phyloP scores from a whole-genome alignment of 2,329 filamentous ascomycete species.

The Tolypocladium endophyticum region DNA sequence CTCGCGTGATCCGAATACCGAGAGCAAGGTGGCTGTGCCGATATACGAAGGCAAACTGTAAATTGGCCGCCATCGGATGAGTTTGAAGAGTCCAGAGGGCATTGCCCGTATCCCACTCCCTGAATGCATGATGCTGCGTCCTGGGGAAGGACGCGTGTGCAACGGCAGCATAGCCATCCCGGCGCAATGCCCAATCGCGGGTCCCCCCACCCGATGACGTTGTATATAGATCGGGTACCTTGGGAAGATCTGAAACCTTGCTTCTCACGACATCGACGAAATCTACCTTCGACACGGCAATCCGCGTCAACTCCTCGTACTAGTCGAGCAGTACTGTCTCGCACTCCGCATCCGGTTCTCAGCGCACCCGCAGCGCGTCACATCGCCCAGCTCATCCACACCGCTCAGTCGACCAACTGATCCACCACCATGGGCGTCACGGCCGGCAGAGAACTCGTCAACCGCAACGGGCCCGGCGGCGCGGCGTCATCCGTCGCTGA shows the following conservation, averaged over 20 bases:
- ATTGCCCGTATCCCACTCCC: background rate
- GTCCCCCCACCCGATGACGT: background rate
- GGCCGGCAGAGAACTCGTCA: slow-evolving; percentile 9
- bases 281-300: background rate
- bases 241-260: background rate
- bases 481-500: slow-evolving; percentile 37
- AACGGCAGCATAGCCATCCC: background rate
- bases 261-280: background rate
- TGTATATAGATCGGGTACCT: background rate
- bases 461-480: slow-evolving; percentile 35
- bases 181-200: background rate
- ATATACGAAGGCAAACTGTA: background rate
- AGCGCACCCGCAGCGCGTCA: background rate
- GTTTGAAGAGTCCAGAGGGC: background rate
- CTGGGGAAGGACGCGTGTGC: background rate
- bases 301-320: background rate
- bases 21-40: background rate
- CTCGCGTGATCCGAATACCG: background rate
- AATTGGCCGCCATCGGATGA: background rate
- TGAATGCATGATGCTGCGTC: background rate
- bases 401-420: background rate
- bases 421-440: slow-evolving; percentile 12
- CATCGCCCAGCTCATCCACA: background rate
- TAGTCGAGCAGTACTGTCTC: background rate
- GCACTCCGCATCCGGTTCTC: background rate